Percentiles rank a stretch among this genome's conserved stretches.
Conservation (phyloP, 768 basidiomycete species). For the Phaeotremella fagi region DNA sequence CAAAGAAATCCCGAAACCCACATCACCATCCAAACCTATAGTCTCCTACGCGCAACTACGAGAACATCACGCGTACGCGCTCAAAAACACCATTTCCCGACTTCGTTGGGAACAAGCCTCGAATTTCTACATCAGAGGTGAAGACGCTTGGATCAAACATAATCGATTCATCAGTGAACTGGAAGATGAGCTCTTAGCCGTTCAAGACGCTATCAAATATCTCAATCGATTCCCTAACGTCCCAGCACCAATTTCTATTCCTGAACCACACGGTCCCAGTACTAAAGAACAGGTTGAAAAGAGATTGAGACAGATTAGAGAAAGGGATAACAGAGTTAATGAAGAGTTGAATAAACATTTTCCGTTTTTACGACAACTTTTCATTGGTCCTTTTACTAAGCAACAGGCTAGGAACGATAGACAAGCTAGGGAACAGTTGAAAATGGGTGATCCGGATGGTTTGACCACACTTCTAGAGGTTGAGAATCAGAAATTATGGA, state of each 20-base stretch:
- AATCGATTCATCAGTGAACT: constrained; percentile 27
- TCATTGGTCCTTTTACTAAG: constrained; percentile 38
- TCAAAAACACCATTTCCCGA: constrained; percentile 32
- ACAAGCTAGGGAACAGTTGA: constrained; percentile 21
- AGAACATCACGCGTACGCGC: constrained; percentile 23
- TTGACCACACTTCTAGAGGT: constrained; percentile 19
- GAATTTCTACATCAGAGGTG: constrained; percentile 27
- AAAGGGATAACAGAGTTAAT: constrained; percentile 20
- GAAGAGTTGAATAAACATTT: constrained; percentile 23
- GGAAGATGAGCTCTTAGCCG: constrained; percentile 28
- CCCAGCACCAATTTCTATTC: constrained; percentile 20
- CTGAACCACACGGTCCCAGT: constrained; percentile 30
- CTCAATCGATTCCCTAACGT: constrained; percentile 27
- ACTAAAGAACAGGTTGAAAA: constrained; percentile 27
- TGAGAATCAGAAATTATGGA: constrained; percentile 19
- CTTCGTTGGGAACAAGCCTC: constrained; percentile 34
- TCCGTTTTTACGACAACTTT: constrained; percentile 35
- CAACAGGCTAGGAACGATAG: constrained; percentile 29
- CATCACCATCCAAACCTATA: constrained; percentile 1
- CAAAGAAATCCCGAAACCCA: no score
- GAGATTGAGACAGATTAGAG: constrained; percentile 5
- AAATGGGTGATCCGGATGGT: constrained; percentile 29
- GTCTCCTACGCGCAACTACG: constrained; percentile 30
- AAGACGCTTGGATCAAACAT: constrained; percentile 33
- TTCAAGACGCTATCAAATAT: constrained; percentile 26